Evolutionary conservation across 306 rosid species (phyloP).

Genomic region (Dalbergia oliveri): DNA sequence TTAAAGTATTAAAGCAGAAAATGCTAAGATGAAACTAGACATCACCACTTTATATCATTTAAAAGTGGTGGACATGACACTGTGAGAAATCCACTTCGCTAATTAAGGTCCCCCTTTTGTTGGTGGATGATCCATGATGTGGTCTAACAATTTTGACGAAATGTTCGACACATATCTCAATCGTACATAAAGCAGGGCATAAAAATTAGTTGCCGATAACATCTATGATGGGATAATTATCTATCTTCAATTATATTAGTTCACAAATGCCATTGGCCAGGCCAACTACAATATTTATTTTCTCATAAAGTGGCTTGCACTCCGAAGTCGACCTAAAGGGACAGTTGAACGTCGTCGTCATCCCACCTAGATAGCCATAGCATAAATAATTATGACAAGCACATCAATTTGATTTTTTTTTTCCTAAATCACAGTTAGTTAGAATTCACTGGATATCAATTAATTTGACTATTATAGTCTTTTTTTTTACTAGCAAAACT

Average conservation of each 20-base stretch:
- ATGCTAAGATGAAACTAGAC: neutral
- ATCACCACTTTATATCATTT: slow-evolving; percentile 18
- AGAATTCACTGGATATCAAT: neutral
- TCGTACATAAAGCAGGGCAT: slow-evolving; percentile 41
- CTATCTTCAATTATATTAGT: neutral
- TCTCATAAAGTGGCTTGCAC: neutral
- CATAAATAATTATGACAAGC: slow-evolving; percentile 26
- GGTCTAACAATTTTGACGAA: slow-evolving; percentile 37
- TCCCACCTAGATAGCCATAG: slow-evolving; percentile 10
- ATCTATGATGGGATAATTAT: slow-evolving; percentile 42
- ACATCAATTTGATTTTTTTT: neutral
- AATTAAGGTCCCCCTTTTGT: slow-evolving; percentile 27
- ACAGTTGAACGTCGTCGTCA: slow-evolving; percentile 41
- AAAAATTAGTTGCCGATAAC: slow-evolving; percentile 37
- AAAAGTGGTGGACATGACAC: slow-evolving; percentile 15
- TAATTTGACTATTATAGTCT: neutral
- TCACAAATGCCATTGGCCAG: slow-evolving; percentile 35
- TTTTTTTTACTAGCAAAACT: no score
- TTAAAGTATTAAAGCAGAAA: slow-evolving; percentile 5
- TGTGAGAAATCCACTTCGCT: slow-evolving; percentile 14
- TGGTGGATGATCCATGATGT: slow-evolving; percentile 32
- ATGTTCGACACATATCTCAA: slow-evolving; percentile 37
- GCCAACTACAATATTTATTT: slow-evolving; percentile 13
- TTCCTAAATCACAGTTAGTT: no score
- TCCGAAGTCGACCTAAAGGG: slow-evolving; percentile 33